Percentiles rank a stretch among this genome's conserved stretches.
Conservation (phyloP, 2,329 filamentous ascomycete genomes). For the Aspergillus sp. region DNA sequence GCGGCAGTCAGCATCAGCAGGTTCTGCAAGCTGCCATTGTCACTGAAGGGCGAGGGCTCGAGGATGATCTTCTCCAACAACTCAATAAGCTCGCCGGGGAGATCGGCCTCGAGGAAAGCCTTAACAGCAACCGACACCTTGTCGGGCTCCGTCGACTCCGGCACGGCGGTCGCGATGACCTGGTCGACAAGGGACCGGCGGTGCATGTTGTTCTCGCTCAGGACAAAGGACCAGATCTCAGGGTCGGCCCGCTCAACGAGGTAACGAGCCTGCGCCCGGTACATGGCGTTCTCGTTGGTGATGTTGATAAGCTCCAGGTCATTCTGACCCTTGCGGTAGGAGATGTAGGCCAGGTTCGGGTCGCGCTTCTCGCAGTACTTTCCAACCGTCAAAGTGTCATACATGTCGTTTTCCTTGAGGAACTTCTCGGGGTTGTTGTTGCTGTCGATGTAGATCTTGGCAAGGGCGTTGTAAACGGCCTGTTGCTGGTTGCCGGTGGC, state of each 20-base stretch:
- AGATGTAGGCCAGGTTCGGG: constrained; percentile 90
- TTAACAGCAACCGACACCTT: constrained; percentile 95
- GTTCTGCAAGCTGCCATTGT: constrained; percentile 96
- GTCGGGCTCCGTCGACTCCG: constrained; percentile 86
- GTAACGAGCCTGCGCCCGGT: constrained; percentile 94
- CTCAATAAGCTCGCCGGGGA: constrained; percentile 93
- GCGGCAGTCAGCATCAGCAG: constrained; percentile 93
- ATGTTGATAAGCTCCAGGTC: constrained; percentile 96
- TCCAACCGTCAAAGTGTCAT: constrained; percentile 86
- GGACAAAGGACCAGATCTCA: constrained; percentile 92
- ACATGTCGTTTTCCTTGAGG: constrained; percentile 94
- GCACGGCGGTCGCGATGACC: constrained; percentile 91
- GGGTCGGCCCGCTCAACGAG: constrained; percentile 83
- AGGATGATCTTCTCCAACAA: constrained; percentile 98
- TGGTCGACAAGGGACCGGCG: constrained; percentile 92
- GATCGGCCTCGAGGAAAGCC: constrained; percentile 84
- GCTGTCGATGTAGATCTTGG: constrained; percentile 98
- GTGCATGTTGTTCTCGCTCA: constrained; percentile 94
- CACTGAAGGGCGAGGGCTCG: constrained; percentile 98
- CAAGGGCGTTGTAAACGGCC: constrained; percentile 93
- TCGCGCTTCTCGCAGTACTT: constrained; percentile 99
- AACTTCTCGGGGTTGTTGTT: constrained; percentile 99
- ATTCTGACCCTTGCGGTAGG: constrained; percentile 95
- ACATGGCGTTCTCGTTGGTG: constrained; percentile 99
- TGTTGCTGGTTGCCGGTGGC: constrained; percentile 91